Conservation (phyloP, 139 green algal species). For the Chlamydomonas urium region DNA sequence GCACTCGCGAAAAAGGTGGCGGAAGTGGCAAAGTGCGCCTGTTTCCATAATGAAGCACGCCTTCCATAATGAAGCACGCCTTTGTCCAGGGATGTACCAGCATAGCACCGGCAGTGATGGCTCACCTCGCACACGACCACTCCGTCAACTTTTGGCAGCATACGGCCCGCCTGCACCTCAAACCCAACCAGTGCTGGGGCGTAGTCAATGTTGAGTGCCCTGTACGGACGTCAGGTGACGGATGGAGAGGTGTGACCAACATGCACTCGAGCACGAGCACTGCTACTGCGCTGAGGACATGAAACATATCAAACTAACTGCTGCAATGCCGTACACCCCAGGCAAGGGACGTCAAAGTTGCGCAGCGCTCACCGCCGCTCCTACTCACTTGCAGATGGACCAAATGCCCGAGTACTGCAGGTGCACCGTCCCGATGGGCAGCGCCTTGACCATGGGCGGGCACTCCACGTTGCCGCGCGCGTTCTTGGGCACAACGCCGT, state of each 20-base stretch:
- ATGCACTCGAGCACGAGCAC: too few species aligned
- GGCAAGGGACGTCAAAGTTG: too few species aligned
- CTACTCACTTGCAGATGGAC: constrained; percentile 1
- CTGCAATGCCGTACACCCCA: too few species aligned
- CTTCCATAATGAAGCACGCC: neutral
- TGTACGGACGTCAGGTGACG: constrained; percentile 32
- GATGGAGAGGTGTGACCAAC: neutral
- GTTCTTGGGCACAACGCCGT: constrained; percentile 76
- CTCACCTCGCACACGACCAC: constrained; percentile 54
- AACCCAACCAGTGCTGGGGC: constrained; percentile 74
- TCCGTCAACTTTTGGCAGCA: constrained; percentile 64
- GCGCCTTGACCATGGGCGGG: constrained; percentile 52
- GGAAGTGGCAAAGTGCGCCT: neutral
- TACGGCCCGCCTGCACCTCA: constrained; percentile 59
- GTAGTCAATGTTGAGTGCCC: constrained; percentile 65
- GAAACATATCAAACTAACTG: too few species aligned
- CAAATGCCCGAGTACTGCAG: constrained; percentile 9
- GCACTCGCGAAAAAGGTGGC: neutral
- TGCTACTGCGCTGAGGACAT: too few species aligned
- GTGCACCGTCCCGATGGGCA: constrained; percentile 46
- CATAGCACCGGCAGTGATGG: neutral
- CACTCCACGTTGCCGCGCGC: constrained; percentile 77
- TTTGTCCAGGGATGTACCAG: neutral
- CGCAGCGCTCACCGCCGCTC: too few species aligned
- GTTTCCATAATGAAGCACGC: neutral